Percentiles rank a stretch among this genome's conserved stretches.
These are phyloP conservation scores for Elongisporangium anandrum DNA, from an alignment of 352 stramenopile species.

Conservation along the genomic window DNA sequence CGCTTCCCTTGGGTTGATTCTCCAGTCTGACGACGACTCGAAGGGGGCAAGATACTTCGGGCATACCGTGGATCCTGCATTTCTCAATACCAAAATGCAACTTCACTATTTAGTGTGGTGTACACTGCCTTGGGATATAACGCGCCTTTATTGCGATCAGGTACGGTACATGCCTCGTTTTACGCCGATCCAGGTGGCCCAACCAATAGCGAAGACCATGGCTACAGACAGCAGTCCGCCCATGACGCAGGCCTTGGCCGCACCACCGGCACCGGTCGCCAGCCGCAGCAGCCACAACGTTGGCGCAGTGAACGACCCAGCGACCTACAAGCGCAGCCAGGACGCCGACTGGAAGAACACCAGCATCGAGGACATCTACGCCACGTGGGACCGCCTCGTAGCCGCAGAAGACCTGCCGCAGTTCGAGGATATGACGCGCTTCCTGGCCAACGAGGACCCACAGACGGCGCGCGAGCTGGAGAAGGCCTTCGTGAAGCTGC, in stretches of 20 bases:
- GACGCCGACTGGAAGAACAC: constrained; percentile 78
- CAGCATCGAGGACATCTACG: constrained; percentile 86
- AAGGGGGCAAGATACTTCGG: background rate
- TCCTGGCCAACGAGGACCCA: constrained; percentile 67
- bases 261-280: constrained; percentile 42
- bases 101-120: background rate
- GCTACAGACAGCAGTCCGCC: no score
- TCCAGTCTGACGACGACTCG: background rate
- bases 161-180: no score
- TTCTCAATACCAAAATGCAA: background rate
- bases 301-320: constrained; percentile 69
- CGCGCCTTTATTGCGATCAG: no score
- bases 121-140: background rate
- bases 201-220: no score
- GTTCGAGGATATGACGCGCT: constrained; percentile 78
- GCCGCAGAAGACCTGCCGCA: constrained; percentile 55
- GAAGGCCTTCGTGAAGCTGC: constrained; percentile 80
- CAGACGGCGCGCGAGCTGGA: constrained; percentile 79
- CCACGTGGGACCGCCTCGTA: constrained; percentile 80
- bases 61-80: background rate
- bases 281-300: constrained; percentile 21
- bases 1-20: background rate
- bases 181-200: no score
- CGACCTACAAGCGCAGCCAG: constrained; percentile 85
- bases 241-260: constrained; percentile 74